Base-by-base conservation (phyloP, 106 monocot genomes). In the Ottelia alismoides region DNA sequence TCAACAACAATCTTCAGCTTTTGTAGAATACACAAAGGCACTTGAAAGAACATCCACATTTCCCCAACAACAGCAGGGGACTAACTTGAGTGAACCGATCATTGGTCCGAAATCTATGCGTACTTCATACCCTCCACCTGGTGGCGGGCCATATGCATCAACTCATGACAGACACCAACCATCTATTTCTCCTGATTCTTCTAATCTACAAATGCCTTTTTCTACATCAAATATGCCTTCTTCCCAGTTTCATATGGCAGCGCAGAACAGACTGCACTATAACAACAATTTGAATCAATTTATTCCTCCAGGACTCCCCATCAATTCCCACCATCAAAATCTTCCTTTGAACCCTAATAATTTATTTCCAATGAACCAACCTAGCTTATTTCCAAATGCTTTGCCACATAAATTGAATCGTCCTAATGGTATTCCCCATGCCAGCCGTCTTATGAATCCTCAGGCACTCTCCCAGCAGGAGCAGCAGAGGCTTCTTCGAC, bases 391-490 rank as follows among this genome's bases (percentile, higher is more conserved):
- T 21, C 65, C 71, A 26, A 67, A 54, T 47, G 57, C 73, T 52
- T 49, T 84, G 20, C 44, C 57, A 57, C 78, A 74, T 25, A 67
- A 72, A 51, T 78, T n/a, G n/a, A n/a, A n/a, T n/a, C n/a, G n/a
- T n/a, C n/a, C n/a, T n/a, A n/a, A n/a, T n/a, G n/a, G 75, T 11
- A 31, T 75, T 4, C 52, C 66, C 35, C 71, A 68, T 49, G 35
- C 70, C 35, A 70, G 60, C 61, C 61, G 61, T 44, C 59, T 71
- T 25, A 31, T 76, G 32, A 45, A 69, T 2, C 58, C 73, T 29
- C 69, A 65, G 25, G 18, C 71, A 17, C 60, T 74, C 10, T 53
- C 71, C 25, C 61, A 57, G 26, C 57, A 70, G 48, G 69, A 72
- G 28, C 72, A 76, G 46, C 73, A 58, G 43, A 62, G 66, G 50